phyloP scores from a whole-genome alignment of 1,284 basidiomycete species.

The Ceratobasidium sp. region DNA sequence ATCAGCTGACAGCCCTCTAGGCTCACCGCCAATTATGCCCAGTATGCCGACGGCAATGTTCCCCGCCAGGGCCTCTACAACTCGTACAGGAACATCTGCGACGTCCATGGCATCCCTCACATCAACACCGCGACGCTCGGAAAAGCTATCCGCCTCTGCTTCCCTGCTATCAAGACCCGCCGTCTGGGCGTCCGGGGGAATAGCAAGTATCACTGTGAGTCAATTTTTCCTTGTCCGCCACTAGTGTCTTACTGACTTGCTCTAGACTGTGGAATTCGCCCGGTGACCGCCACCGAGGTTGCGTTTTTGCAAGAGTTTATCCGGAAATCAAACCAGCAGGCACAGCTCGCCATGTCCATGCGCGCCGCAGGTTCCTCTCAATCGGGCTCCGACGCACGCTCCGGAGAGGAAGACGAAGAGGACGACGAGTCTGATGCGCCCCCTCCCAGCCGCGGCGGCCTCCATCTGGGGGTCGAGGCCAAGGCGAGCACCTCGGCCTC shows the following conservation, averaged over 20 bases:
- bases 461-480: conserved; percentile 30
- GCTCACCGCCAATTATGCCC: conserved; percentile 85
- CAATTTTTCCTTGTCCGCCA: conserved; percentile 45
- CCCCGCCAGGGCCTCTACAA: conserved; percentile 87
- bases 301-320: conserved; percentile 90
- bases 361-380: conserved; percentile 53
- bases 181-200: conserved; percentile 89
- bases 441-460: conserved; percentile 22
- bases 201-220: conserved; percentile 89
- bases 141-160: conserved; percentile 90
- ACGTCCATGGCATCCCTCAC: conserved; percentile 86
- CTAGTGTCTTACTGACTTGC: conserved; percentile 49
- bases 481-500: conserved; percentile 32
- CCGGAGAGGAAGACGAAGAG: conserved; percentile 82
- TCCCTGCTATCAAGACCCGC: conserved; percentile 91
- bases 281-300: conserved; percentile 83
- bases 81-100: conserved; percentile 87
- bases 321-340: conserved; percentile 73
- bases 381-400: conserved; percentile 55
- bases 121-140: conserved; percentile 94
- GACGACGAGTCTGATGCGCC: conserved; percentile 53
- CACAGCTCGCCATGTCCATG: conserved; percentile 39
- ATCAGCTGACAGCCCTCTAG: conserved; percentile 54
- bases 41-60: conserved; percentile 89
- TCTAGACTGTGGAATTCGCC: conserved; percentile 86